Percentiles rank a stretch among this genome's conserved stretches.
Evolutionary conservation across 768 basidiomycete genomes (phyloP).

Genomic region (Leccinum truebloodii): DNA sequence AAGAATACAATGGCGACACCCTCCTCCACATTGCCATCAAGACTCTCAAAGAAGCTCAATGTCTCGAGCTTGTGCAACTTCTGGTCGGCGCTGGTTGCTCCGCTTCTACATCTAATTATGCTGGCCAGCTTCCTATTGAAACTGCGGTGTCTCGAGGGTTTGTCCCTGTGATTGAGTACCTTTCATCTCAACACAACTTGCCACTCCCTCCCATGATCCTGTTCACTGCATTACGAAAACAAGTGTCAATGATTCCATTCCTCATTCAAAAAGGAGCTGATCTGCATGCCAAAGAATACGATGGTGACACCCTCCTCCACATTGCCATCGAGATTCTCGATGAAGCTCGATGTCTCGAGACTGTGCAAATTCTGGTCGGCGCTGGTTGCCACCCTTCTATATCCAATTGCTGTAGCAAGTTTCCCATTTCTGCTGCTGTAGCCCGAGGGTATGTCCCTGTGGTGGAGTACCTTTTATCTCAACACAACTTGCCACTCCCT

Average conservation of each 20-base stretch:
- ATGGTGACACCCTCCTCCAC: background rate
- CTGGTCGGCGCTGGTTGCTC: no score
- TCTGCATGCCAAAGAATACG: background rate
- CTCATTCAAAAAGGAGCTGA: background rate
- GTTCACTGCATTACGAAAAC: background rate
- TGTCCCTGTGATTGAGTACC: no score
- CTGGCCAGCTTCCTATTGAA: no score
- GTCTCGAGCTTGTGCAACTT: no score
- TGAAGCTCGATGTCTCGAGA: background rate
- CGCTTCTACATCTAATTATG: no score
- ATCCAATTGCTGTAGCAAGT: background rate
- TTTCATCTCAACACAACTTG: no score
- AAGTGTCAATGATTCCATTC: no score
- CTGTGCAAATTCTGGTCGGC: background rate
- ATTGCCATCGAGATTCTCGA: background rate
- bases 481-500: background rate
- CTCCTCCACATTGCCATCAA: no score
- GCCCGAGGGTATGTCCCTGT: background rate
- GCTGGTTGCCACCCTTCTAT: background rate
- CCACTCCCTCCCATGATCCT: background rate
- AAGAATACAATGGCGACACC: no score
- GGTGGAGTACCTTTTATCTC: background rate
- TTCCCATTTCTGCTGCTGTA: background rate
- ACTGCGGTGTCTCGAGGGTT: no score
- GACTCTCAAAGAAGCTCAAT: no score